phyloP scores from a whole-genome alignment of 1,139 yeast genomes.

The Eremothecium coryli region DNA sequence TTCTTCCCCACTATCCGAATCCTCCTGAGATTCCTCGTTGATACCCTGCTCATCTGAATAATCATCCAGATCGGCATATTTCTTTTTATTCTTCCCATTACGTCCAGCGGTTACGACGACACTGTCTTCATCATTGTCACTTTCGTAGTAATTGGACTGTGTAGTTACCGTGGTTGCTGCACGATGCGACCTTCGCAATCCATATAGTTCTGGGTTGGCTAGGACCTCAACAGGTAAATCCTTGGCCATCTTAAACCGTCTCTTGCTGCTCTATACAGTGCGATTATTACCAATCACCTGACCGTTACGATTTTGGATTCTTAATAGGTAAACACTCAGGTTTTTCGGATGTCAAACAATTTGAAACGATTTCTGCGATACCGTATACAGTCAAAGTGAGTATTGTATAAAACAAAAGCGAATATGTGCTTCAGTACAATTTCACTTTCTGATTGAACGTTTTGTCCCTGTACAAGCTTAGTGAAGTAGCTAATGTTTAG shows the following conservation, averaged over 20 bases:
- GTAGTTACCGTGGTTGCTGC: constrained; percentile 45
- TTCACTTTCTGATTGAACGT: no score
- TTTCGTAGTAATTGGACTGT: constrained; percentile 35
- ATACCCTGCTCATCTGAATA: constrained; percentile 21
- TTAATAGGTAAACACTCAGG: constrained; percentile 2
- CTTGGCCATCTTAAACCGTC: constrained; percentile 8
- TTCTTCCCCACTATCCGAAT: constrained; percentile 28
- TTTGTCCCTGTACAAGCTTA: no score
- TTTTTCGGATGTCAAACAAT: constrained; percentile 1
- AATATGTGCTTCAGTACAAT: no score
- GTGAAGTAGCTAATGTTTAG: background rate
- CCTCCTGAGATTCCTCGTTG: constrained; percentile 21
- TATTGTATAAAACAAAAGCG: no score
- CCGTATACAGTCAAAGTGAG: no score
- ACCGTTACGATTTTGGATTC: constrained; percentile 2
- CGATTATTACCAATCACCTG: constrained; percentile 3
- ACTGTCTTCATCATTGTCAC: constrained; percentile 32
- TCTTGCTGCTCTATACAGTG: background rate
- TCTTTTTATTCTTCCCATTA: constrained; percentile 17
- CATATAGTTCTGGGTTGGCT: constrained; percentile 80
- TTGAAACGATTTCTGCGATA: no score
- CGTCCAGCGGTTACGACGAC: constrained; percentile 20
- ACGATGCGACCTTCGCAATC: constrained; percentile 79
- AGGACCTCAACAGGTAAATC: constrained; percentile 33
- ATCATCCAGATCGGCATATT: constrained; percentile 15